These are phyloP conservation scores for Candida sanyiensis DNA, from an alignment of 805 yeast species.

Conservation along the genomic window DNA sequence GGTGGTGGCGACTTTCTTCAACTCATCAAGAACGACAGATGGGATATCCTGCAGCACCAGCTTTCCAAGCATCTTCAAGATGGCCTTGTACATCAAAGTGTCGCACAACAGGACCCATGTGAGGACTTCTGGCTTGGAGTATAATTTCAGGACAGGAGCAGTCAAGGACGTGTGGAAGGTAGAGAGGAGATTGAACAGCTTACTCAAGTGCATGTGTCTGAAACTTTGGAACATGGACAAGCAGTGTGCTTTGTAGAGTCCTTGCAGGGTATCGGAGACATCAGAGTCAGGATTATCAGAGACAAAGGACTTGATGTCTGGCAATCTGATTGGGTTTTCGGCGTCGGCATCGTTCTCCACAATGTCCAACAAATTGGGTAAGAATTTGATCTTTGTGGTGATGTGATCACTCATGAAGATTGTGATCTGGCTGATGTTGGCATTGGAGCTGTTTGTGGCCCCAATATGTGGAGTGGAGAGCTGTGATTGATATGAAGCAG, in stretches of 20 bases:
- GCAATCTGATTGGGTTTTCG: slow-evolving; percentile 31
- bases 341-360: slow-evolving; percentile 17
- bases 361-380: slow-evolving; percentile 16
- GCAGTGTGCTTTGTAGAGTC: slow-evolving; percentile 60
- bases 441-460: slow-evolving; percentile 6
- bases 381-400: slow-evolving; percentile 17
- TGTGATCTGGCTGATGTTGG: slow-evolving; percentile 11
- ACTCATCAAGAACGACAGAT: slow-evolving; percentile 43
- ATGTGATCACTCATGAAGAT: slow-evolving; percentile 17
- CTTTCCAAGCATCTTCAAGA: slow-evolving; percentile 56
- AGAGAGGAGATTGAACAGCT: slow-evolving; percentile 47
- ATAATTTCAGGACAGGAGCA: slow-evolving; percentile 54
- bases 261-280: slow-evolving; percentile 54
- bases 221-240: slow-evolving; percentile 57
- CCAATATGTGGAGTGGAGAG: slow-evolving; percentile 21
- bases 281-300: slow-evolving; percentile 20
- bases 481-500: slow-evolving; percentile 23
- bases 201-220: slow-evolving; percentile 60
- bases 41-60: slow-evolving; percentile 57
- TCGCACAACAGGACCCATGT: slow-evolving; percentile 73
- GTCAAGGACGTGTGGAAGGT: slow-evolving; percentile 54
- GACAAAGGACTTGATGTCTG: slow-evolving; percentile 27
- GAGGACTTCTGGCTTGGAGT: slow-evolving; percentile 40
- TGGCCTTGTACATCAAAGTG: slow-evolving; percentile 46
- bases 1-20: slow-evolving; percentile 47